These are phyloP conservation scores for Cercophora samala DNA, from an alignment of 495 filamentous ascomycete species.

Conservation along the genomic window DNA sequence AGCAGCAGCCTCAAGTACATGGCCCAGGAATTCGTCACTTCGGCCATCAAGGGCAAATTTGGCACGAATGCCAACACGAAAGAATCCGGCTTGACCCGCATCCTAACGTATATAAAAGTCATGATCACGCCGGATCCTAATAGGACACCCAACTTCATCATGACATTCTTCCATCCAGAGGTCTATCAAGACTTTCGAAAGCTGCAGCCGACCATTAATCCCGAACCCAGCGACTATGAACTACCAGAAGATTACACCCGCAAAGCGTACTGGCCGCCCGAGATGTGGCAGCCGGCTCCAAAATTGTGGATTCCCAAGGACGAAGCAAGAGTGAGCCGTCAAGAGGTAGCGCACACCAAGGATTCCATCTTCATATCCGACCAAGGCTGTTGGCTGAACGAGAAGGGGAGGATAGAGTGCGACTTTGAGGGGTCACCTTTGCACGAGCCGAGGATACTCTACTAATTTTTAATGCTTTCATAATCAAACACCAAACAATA, in stretches of 20 bases:
- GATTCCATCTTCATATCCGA: slow-evolving; percentile 51
- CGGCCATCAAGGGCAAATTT: slow-evolving; percentile 18
- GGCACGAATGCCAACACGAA: slow-evolving; percentile 14
- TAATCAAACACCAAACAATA: too few relatives aligned
- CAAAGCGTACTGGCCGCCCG: slow-evolving; percentile 65
- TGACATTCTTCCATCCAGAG: slow-evolving; percentile 64
- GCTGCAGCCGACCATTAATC: slow-evolving; percentile 55
- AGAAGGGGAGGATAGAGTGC: slow-evolving; percentile 42
- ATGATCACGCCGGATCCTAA: slow-evolving; percentile 24
- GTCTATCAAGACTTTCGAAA: slow-evolving; percentile 60
- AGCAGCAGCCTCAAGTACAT: slow-evolving; percentile 32
- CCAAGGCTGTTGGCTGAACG: slow-evolving; percentile 64
- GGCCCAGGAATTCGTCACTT: slow-evolving; percentile 21
- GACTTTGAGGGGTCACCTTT: slow-evolving; percentile 32
- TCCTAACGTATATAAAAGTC: slow-evolving; percentile 26
- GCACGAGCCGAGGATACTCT: slow-evolving; percentile 32
- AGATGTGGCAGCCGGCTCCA: slow-evolving; percentile 57
- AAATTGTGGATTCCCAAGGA: slow-evolving; percentile 70
- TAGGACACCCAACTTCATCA: slow-evolving; percentile 39
- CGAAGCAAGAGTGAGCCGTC: slow-evolving; percentile 57
- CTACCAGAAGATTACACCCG: slow-evolving; percentile 55
- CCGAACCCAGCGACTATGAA: slow-evolving; percentile 31
- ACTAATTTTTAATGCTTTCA: slow-evolving; percentile 24
- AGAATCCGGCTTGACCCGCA: slow-evolving; percentile 23
- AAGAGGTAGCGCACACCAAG: slow-evolving; percentile 60